Conservation (phyloP, 108 stramenopile species). For the Craspedostauros australis region DNA sequence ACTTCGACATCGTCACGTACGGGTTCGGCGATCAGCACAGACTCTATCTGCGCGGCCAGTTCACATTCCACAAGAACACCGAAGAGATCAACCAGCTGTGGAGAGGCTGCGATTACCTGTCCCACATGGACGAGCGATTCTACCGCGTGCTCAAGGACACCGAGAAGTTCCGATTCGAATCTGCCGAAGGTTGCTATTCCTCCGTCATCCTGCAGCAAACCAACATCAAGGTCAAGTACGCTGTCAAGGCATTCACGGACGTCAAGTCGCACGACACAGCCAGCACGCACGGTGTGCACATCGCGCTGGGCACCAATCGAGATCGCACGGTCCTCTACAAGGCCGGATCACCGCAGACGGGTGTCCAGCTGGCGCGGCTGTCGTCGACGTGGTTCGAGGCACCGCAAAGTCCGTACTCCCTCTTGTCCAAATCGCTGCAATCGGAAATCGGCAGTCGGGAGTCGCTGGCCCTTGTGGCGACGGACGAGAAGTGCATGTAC, state of each 20-base stretch:
- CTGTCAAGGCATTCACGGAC: slow-evolving; percentile 84
- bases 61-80: slow-evolving; percentile 86
- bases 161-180: slow-evolving; percentile 56
- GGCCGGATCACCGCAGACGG: slow-evolving; percentile 26
- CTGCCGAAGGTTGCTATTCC: slow-evolving; percentile 92
- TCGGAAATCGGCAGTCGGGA: slow-evolving; percentile 39
- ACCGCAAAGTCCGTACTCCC: slow-evolving; percentile 19
- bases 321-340: slow-evolving; percentile 59
- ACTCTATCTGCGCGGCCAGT: slow-evolving; percentile 88
- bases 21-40: slow-evolving; percentile 89
- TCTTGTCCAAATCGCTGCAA: slow-evolving; percentile 38
- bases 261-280: slow-evolving; percentile 45
- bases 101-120: slow-evolving; percentile 77
- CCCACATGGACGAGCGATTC: slow-evolving; percentile 74
- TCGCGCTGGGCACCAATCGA: slow-evolving; percentile 28
- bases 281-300: slow-evolving; percentile 64
- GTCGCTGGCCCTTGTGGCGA: slow-evolving; percentile 27
- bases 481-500: slow-evolving; percentile 74
- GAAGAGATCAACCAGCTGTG: slow-evolving; percentile 72
- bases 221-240: slow-evolving; percentile 82
- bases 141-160: slow-evolving; percentile 25
- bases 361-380: slow-evolving; percentile 18
- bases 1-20: slow-evolving; percentile 90
- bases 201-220: slow-evolving; percentile 51
- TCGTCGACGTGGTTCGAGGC: slow-evolving; percentile 64